phyloP scores from a whole-genome alignment of 257 asterid species.

The Ballota nigra region DNA sequence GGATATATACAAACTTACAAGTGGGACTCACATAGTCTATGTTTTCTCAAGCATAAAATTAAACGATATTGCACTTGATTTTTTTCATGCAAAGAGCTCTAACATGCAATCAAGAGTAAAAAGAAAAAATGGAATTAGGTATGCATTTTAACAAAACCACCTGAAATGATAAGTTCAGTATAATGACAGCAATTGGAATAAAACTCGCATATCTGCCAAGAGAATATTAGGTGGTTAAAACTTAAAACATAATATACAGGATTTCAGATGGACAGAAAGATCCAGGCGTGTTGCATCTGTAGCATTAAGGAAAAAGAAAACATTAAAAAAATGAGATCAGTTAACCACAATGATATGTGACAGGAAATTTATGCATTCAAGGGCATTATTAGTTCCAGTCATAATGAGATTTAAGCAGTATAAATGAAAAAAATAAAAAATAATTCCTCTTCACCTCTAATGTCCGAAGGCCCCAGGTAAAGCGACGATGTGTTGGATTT shows the following conservation, averaged over 20 bases:
- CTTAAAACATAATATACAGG: neutral
- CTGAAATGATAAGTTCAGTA: neutral
- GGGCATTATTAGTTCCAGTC: slow-evolving; percentile 13
- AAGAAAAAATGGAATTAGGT: neutral
- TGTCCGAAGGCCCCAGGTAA: slow-evolving; percentile 68
- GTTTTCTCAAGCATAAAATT: slow-evolving; percentile 2
- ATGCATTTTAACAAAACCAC: slow-evolving; percentile 8
- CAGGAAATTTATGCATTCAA: neutral
- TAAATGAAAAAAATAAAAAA: neutral
- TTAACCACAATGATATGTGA: neutral
- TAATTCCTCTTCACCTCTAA: slow-evolving; percentile 46
- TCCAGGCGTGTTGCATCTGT: neutral
- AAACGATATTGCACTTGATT: neutral
- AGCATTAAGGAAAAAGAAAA: slow-evolving; percentile 3
- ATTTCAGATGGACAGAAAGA: neutral
- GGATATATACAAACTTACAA: neutral
- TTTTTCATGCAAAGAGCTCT: neutral
- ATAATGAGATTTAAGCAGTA: neutral
- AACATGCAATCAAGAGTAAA: neutral
- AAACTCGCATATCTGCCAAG: neutral
- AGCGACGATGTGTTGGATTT: slow-evolving; percentile 58
- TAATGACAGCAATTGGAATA: neutral
- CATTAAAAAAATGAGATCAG: neutral
- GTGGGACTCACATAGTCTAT: neutral
- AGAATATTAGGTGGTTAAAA: neutral